Percentiles rank a stretch among this genome's conserved stretches.
These are phyloP conservation scores for Jatropha podagrica DNA, from an alignment of 441 rosid species.

Conservation along the genomic window DNA sequence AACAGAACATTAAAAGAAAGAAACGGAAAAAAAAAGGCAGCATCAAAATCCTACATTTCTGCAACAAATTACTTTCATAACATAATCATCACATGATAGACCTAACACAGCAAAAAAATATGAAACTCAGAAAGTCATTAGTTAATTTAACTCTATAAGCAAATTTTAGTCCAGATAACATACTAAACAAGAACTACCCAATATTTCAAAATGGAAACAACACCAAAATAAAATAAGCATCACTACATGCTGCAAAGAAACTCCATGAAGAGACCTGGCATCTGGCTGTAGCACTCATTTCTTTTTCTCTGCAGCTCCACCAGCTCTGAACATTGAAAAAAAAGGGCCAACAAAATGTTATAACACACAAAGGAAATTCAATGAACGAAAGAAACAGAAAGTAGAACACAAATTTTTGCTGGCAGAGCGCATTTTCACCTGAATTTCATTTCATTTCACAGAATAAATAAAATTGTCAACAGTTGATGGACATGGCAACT, in stretches of 20 bases:
- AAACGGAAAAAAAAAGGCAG: background rate
- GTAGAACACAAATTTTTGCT: background rate
- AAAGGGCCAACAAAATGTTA: background rate
- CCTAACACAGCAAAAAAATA: background rate
- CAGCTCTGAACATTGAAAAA: slow-evolving; percentile 31
- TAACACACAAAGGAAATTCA: background rate
- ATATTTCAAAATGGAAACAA: background rate
- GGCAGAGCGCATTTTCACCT: background rate
- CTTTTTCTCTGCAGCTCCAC: slow-evolving; percentile 54
- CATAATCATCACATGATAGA: background rate
- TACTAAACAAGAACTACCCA: background rate
- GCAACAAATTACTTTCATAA: background rate
- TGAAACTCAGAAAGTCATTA: background rate
- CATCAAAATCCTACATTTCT: background rate
- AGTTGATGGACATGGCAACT: background rate
- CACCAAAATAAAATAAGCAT: background rate
- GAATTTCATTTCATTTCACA: background rate
- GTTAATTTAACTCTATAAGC: background rate
- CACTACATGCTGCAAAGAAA: background rate
- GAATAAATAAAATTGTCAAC: too few relatives aligned
- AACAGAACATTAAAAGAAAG: too few relatives aligned
- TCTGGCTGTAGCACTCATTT: slow-evolving; percentile 24
- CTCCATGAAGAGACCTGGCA: background rate
- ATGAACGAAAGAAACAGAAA: too few relatives aligned
- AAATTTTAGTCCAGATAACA: background rate